Percentiles rank a stretch among this genome's conserved stretches.
Evolutionary conservation across 1,284 basidiomycete genomes (phyloP).

Genomic region (Dichomitus squalens): DNA sequence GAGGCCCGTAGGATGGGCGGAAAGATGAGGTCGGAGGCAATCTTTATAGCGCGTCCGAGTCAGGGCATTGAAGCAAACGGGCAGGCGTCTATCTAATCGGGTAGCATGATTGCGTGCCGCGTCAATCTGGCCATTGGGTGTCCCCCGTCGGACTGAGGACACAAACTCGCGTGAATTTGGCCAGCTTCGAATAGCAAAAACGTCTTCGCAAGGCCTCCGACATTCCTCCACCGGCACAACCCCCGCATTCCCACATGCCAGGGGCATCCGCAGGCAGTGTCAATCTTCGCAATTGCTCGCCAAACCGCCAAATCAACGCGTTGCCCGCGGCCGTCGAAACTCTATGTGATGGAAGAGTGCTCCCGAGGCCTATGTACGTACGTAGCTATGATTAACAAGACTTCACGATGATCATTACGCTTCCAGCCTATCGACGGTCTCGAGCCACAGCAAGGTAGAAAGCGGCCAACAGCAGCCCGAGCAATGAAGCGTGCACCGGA

Average conservation of each 20-base stretch:
- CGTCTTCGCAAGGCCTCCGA: background rate
- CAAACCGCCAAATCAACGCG: background rate
- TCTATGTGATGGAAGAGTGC: no score
- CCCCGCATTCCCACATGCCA: background rate
- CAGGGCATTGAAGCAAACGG: constrained; percentile 7
- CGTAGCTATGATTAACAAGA: no score
- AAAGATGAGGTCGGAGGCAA: constrained; percentile 2
- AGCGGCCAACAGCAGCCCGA: no score
- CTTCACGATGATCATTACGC: no score
- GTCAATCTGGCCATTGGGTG: background rate
- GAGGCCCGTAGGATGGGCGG: constrained; percentile 5
- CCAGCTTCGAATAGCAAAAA: background rate
- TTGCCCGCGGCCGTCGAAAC: background rate
- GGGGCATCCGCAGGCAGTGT: background rate
- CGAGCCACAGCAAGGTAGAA: no score
- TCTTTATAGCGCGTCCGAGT: constrained; percentile 22
- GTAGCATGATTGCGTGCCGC: constrained; percentile 5
- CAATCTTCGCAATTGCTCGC: background rate
- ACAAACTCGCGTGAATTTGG: background rate
- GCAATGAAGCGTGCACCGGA: no score
- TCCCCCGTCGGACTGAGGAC: background rate
- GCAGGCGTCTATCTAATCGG: constrained; percentile 20
- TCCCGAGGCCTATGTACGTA: no score
- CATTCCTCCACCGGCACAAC: background rate
- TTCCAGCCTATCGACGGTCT: no score